phyloP scores from a whole-genome alignment of 805 yeast genomes.

The Teunomyces stri region DNA sequence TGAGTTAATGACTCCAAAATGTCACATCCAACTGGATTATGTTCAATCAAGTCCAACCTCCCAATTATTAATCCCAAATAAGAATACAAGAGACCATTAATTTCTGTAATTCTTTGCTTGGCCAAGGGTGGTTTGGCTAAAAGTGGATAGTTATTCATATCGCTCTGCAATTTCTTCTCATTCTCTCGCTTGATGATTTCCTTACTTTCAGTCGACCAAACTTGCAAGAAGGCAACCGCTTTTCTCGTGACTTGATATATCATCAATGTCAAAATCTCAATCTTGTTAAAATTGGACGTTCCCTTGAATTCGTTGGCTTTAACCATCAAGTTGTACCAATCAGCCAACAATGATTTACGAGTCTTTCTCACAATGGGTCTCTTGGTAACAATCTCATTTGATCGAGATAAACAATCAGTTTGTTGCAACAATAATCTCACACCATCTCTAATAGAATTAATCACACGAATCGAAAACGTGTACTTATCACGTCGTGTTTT shows the following conservation, averaged over 20 bases:
- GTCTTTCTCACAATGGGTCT: conserved; percentile 59
- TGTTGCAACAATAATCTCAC: conserved; percentile 60
- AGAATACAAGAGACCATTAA: conserved; percentile 55
- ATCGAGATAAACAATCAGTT: conserved; percentile 73
- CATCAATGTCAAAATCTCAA: conserved; percentile 61
- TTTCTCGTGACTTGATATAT: conserved; percentile 66
- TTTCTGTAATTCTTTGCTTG: conserved; percentile 59
- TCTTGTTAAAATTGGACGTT: conserved; percentile 54
- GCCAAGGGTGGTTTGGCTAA: conserved; percentile 59
- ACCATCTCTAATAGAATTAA: conserved; percentile 72
- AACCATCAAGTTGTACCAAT: conserved; percentile 76
- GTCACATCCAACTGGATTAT: conserved; percentile 68
- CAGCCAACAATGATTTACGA: conserved; percentile 69
- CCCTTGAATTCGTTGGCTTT: conserved; percentile 74
- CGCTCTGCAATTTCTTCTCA: conserved; percentile 32
- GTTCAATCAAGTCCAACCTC: conserved; percentile 74
- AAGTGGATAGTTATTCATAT: conserved; percentile 43
- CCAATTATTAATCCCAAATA: conserved; percentile 71
- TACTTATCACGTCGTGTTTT: conserved; percentile 34
- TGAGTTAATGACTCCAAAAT: conserved; percentile 63
- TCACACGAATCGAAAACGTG: conserved; percentile 54
- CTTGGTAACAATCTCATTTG: conserved; percentile 64
- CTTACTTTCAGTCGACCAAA: conserved; percentile 69
- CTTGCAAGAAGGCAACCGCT: conserved; percentile 59
- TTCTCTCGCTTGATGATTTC: conserved; percentile 39